A percentile compares a stretch with the other conserved stretches of the same genome.
Conservation (phyloP, 805 yeast genomes). For the Isabelozyma heimii region DNA sequence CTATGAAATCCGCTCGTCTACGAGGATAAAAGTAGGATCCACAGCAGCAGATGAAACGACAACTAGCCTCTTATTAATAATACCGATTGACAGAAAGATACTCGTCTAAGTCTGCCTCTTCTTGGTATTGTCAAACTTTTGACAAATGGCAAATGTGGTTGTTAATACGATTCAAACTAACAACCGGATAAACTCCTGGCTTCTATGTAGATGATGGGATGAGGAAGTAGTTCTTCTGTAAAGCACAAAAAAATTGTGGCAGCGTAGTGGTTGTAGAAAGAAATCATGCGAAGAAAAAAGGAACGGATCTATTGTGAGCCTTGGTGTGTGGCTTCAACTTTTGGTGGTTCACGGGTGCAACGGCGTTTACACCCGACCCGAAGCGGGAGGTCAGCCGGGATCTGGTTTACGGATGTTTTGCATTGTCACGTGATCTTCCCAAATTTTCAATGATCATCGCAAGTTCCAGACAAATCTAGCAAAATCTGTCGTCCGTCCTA, state of each 20-base stretch:
- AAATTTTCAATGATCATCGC: neutral
- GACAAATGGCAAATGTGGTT: neutral
- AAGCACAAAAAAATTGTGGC: neutral
- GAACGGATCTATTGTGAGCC: neutral
- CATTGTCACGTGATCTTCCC: neutral
- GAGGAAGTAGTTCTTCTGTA: neutral
- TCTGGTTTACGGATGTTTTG: neutral
- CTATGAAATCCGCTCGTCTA: neutral
- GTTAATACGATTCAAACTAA: neutral
- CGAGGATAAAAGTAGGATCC: neutral
- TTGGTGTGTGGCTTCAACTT: neutral
- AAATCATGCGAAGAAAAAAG: neutral
- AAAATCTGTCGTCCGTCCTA: neutral
- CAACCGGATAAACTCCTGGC: neutral
- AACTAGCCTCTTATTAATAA: neutral
- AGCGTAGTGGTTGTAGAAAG: neutral
- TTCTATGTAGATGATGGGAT: neutral
- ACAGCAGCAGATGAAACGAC: constrained; percentile 1
- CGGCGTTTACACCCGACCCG: neutral
- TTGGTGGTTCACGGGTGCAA: neutral
- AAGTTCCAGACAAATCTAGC: neutral
- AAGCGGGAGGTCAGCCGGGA: neutral
- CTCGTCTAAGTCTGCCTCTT: neutral
- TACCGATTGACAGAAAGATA: neutral
- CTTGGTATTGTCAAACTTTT: neutral